Evolutionary conservation across 2,329 filamentous ascomycete species (phyloP).

Genomic region (Arthrobotrys entomopaga): DNA sequence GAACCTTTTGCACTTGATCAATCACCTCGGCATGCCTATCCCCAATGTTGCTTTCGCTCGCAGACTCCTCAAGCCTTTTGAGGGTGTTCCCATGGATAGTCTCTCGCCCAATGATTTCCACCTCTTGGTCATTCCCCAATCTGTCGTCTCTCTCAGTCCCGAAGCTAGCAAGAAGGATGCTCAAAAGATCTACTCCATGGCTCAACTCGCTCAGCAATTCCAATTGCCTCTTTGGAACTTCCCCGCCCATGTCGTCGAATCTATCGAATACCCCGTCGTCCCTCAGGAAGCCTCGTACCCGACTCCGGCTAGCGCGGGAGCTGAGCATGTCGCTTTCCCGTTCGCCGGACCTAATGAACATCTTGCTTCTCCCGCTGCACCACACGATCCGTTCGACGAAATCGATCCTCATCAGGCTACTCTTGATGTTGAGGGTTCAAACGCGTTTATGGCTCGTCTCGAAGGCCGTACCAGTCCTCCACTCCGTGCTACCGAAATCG

Average conservation of each 20-base stretch:
- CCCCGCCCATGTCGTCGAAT: conserved; percentile 60
- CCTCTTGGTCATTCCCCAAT: conserved; percentile 57
- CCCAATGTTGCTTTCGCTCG: conserved; percentile 55
- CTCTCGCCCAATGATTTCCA: conserved; percentile 57
- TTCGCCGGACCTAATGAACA: conserved; percentile 84
- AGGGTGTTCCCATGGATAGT: conserved; percentile 56
- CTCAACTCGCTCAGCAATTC: conserved; percentile 71
- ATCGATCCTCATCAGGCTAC: conserved; percentile 60
- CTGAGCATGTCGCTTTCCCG: conserved; percentile 79
- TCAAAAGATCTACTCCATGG: conserved; percentile 60
- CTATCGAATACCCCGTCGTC: conserved; percentile 62
- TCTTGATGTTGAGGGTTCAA: conserved; percentile 50
- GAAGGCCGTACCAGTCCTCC: conserved; percentile 52
- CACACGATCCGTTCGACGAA: conserved; percentile 76
- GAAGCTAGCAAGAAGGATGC: conserved; percentile 56
- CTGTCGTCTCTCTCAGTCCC: conserved; percentile 53
- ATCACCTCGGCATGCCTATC: conserved; percentile 54
- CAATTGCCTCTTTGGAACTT: conserved; percentile 64
- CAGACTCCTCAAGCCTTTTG: conserved; percentile 56
- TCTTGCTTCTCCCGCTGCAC: conserved; percentile 65
- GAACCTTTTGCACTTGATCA: conserved; percentile 57
- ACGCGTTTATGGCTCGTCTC: conserved; percentile 52
- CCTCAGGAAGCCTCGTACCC: conserved; percentile 59
- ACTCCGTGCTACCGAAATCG: conserved; percentile 53
- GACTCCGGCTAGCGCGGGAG: conserved; percentile 70